These are phyloP conservation scores for Diospyros kaki DNA, from an alignment of 148 eudicot genomes.

Conservation along the genomic window DNA sequence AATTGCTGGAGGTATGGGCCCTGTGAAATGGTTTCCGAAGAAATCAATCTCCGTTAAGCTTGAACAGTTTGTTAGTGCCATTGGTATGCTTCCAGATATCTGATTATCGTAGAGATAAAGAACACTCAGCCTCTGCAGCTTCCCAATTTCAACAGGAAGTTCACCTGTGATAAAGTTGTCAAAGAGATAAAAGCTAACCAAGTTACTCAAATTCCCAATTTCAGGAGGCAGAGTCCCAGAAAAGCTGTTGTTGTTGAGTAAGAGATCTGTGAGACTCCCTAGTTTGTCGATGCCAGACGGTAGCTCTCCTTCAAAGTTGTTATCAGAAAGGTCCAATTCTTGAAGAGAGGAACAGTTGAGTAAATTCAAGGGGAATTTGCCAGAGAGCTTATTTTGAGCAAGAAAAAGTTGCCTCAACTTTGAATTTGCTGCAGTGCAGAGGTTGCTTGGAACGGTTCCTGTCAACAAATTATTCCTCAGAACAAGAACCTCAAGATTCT, in stretches of 20 bases:
- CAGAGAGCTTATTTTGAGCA: constrained; percentile 48
- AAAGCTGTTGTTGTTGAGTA: constrained; percentile 82
- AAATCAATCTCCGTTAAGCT: constrained; percentile 66
- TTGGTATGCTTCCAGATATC: constrained; percentile 66
- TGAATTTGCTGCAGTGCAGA: constrained; percentile 42
- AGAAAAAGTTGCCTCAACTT: constrained; percentile 43
- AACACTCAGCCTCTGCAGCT: constrained; percentile 44
- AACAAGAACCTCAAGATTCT: constrained; percentile 48
- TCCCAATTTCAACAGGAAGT: constrained; percentile 66
- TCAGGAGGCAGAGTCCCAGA: constrained; percentile 56
- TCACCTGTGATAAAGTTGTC: constrained; percentile 62
- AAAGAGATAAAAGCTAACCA: constrained; percentile 49
- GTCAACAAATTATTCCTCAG: constrained; percentile 51
- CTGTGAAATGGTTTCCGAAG: constrained; percentile 69
- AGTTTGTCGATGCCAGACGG: constrained; percentile 54
- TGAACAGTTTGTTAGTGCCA: constrained; percentile 68
- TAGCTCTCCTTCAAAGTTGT: constrained; percentile 49
- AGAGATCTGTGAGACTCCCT: constrained; percentile 61
- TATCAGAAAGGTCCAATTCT: constrained; percentile 65
- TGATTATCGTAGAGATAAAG: constrained; percentile 82
- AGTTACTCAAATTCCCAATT: constrained; percentile 69
- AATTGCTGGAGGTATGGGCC: constrained; percentile 61
- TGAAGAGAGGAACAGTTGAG: constrained; percentile 55
- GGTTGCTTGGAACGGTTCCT: constrained; percentile 37
- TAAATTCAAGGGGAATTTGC: constrained; percentile 52